A percentile compares a stretch with the other conserved stretches of the same genome.
Evolutionary conservation across 129 eudicot species (phyloP).

Genomic region (Rutidosis leptorrhynchoides): DNA sequence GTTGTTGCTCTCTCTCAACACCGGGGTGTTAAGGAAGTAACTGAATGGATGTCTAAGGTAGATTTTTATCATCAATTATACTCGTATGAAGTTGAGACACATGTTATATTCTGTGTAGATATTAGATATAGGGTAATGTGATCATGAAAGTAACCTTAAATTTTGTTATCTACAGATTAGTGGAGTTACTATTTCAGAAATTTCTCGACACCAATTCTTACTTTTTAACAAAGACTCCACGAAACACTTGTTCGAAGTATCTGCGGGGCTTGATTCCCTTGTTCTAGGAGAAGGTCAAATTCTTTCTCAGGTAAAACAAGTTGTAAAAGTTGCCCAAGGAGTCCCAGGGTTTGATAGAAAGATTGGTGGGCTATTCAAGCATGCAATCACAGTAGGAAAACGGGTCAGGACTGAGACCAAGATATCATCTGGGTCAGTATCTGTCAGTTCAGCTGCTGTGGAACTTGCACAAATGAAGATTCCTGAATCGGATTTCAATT

Average conservation of each 20-base stretch:
- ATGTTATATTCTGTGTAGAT: background rate
- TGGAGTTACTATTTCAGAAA: constrained; percentile 68
- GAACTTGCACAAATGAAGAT: constrained; percentile 74
- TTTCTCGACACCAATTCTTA: constrained; percentile 60
- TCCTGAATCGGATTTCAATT: constrained; percentile 43
- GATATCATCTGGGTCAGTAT: constrained; percentile 75
- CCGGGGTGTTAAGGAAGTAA: constrained; percentile 86
- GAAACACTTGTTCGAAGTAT: constrained; percentile 72
- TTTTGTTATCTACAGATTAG: constrained; percentile 50
- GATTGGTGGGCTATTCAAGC: constrained; percentile 72
- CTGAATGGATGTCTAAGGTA: constrained; percentile 99
- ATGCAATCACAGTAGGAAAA: constrained; percentile 73
- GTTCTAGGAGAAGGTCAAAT: constrained; percentile 91
- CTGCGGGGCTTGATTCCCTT: constrained; percentile 80
- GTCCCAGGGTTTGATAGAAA: constrained; percentile 74
- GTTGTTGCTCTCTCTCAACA: constrained; percentile 82
- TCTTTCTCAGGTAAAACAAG: constrained; percentile 81
- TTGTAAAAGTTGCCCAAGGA: constrained; percentile 56
- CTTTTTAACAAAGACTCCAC: constrained; percentile 75
- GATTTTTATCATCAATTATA: background rate
- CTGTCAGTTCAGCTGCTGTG: constrained; percentile 89
- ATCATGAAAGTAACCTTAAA: constrained; percentile 6
- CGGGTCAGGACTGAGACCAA: constrained; percentile 78
- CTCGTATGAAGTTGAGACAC: background rate
- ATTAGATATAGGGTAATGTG: background rate